Conservation (phyloP, 768 basidiomycete species). For the Hirschioporus abietinus region DNA sequence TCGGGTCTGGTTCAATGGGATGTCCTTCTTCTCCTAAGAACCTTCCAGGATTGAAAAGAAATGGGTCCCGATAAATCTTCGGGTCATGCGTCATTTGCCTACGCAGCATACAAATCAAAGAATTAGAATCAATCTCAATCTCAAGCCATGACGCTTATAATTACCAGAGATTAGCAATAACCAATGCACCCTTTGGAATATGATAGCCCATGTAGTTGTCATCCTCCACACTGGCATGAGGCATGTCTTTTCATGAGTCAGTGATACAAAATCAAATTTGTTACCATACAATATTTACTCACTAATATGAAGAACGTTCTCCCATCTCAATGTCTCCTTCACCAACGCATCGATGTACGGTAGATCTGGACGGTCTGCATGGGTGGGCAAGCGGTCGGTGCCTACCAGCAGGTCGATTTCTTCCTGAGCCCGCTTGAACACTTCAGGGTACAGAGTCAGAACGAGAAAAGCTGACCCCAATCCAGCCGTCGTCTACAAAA, state of each 20-base stretch:
- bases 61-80: constrained; percentile 26
- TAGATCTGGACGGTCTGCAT: constrained; percentile 12
- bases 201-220: constrained; percentile 12
- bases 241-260: constrained; percentile 4
- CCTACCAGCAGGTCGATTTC: constrained; percentile 10
- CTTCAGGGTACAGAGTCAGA: constrained; percentile 4
- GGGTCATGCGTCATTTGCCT: constrained; percentile 33
- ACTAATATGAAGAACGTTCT: constrained; percentile 13
- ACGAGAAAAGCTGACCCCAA: background rate
- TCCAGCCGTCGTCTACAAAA: background rate
- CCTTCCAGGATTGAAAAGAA: constrained; percentile 31
- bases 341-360: constrained; percentile 15
- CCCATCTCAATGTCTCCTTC: constrained; percentile 16
- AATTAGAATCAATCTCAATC: constrained; percentile 21
- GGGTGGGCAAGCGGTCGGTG: constrained; percentile 4
- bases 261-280: background rate
- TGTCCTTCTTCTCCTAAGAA: constrained; percentile 19
- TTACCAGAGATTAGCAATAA: constrained; percentile 15
- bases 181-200: constrained; percentile 14
- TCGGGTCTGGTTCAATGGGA: constrained; percentile 20
- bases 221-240: constrained; percentile 9
- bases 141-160: background rate
- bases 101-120: constrained; percentile 21
- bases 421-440: constrained; percentile 6
- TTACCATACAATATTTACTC: background rate